phyloP scores from a whole-genome alignment of 1,139 yeast genomes.

The Hyphopichia buzzinii region DNA sequence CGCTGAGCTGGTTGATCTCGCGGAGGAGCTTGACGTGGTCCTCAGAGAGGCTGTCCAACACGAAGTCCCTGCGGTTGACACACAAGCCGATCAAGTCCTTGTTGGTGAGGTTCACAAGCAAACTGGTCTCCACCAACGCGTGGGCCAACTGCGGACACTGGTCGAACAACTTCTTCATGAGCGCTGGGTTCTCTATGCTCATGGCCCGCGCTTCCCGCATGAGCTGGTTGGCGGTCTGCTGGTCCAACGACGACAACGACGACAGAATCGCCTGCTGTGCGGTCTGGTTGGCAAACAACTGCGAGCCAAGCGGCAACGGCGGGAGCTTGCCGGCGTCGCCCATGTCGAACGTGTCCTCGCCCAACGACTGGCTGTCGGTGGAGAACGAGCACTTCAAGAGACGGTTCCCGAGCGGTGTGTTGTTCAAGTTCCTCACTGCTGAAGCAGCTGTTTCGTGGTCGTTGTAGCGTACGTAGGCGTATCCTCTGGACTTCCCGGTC shows the following conservation, averaged over 20 bases:
- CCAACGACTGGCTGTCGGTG: slow-evolving; percentile 27
- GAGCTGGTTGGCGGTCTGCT: slow-evolving; percentile 51
- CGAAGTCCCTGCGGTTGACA: slow-evolving; percentile 31
- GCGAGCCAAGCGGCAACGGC: slow-evolving; percentile 48
- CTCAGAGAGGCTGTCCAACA: slow-evolving; percentile 41
- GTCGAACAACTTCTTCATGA: slow-evolving; percentile 61
- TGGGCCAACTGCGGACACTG: slow-evolving; percentile 78
- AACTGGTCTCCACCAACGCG: slow-evolving; percentile 75
- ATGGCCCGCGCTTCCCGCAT: slow-evolving; percentile 64
- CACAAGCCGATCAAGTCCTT: slow-evolving; percentile 52
- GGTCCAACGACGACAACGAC: slow-evolving; percentile 57
- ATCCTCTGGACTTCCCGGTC: slow-evolving; percentile 90
- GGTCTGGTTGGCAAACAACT: slow-evolving; percentile 51
- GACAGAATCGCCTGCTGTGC: slow-evolving; percentile 62
- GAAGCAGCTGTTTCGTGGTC: slow-evolving; percentile 81
- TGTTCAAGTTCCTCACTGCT: slow-evolving; percentile 86
- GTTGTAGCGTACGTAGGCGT: slow-evolving; percentile 79
- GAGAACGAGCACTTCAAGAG: slow-evolving; percentile 73
- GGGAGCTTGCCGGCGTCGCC: slow-evolving; percentile 31
- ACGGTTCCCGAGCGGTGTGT: slow-evolving; percentile 73
- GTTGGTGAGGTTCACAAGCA: slow-evolving; percentile 57
- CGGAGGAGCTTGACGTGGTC: slow-evolving; percentile 54
- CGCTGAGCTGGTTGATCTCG: slow-evolving; percentile 58
- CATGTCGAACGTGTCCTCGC: slow-evolving; percentile 10
- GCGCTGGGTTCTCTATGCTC: slow-evolving; percentile 58